These are phyloP conservation scores for Viscum album DNA, from an alignment of 177 flowering plant species.

Conservation along the genomic window DNA sequence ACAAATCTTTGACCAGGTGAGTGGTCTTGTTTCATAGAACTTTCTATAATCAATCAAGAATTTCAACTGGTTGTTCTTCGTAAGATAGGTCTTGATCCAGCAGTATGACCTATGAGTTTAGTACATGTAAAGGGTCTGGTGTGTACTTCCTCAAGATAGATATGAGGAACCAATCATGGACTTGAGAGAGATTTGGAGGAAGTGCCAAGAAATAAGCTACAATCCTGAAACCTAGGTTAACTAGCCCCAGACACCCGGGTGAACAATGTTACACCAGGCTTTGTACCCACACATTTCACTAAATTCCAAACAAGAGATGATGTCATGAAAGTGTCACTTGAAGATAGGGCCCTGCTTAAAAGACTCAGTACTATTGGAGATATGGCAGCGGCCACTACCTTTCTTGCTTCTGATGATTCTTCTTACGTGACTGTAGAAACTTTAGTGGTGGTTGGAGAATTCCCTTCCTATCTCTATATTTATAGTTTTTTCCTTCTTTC, in stretches of 20 bases:
- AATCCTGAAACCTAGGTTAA: too few species aligned
- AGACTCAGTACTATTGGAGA: constrained; percentile 87
- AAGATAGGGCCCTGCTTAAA: constrained; percentile 40
- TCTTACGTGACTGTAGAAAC: constrained; percentile 89
- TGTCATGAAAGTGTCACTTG: constrained; percentile 36
- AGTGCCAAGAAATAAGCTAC: too few species aligned
- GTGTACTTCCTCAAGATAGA: too few species aligned
- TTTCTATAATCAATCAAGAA: too few species aligned
- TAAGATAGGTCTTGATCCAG: too few species aligned
- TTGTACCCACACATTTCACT: constrained; percentile 85
- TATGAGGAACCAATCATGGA: too few species aligned
- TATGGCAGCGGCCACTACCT: constrained; percentile 87
- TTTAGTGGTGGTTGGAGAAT: constrained; percentile 77
- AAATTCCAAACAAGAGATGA: constrained; percentile 34
- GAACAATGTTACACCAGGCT: constrained; percentile 82
- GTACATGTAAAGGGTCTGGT: too few species aligned
- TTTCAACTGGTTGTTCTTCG: too few species aligned
- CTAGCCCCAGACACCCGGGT: constrained; percentile 84
- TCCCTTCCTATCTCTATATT: constrained; percentile 59
- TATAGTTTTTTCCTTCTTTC: neutral
- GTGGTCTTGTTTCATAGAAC: too few species aligned
- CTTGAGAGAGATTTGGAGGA: too few species aligned
- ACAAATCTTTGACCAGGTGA: too few species aligned
- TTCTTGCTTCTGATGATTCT: constrained; percentile 89
- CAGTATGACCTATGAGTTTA: too few species aligned